Evolutionary conservation across 1,284 basidiomycete genomes (phyloP).

Genomic region (Cryptococcus amylolentus): DNA sequence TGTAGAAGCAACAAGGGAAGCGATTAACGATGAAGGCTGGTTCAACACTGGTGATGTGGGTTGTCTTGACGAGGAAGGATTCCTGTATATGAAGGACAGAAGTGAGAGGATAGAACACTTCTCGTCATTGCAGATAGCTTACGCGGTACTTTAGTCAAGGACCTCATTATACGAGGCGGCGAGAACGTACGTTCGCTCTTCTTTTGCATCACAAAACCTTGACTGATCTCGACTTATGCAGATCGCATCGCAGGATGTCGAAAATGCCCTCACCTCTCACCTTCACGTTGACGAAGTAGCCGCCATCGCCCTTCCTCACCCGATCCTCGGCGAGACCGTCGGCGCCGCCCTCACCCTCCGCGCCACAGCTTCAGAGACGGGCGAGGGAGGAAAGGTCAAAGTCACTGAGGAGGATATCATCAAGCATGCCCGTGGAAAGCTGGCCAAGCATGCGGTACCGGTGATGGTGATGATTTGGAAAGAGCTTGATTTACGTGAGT

Average conservation of each 20-base stretch:
- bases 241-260: slow-evolving; percentile 39
- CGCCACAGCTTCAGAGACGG: not conserved
- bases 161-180: slow-evolving; percentile 46
- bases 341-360: slow-evolving; percentile 33
- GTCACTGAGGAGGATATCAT: slow-evolving; percentile 18
- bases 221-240: slow-evolving; percentile 2
- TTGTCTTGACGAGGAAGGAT: slow-evolving; percentile 34
- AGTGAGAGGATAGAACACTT: slow-evolving; percentile 15
- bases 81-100: slow-evolving; percentile 40
- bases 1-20: slow-evolving; percentile 28
- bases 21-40: slow-evolving; percentile 41
- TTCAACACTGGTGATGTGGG: slow-evolving; percentile 44
- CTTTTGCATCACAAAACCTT: no score
- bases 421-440: slow-evolving; percentile 7
- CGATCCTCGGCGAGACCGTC: slow-evolving; percentile 38
- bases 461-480: slow-evolving; percentile 22
- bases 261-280: slow-evolving; percentile 39
- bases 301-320: slow-evolving; percentile 37
- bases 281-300: slow-evolving; percentile 32
- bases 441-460: slow-evolving; percentile 28
- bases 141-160: slow-evolving; percentile 26
- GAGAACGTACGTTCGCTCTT: slow-evolving; percentile 34
- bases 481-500: slow-evolving; percentile 26
- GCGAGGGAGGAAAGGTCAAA: not conserved
- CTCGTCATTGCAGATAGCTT: no score